Base-by-base conservation (phyloP, 495 filamentous ascomycete genomes). In the Penicillium paxilli region DNA sequence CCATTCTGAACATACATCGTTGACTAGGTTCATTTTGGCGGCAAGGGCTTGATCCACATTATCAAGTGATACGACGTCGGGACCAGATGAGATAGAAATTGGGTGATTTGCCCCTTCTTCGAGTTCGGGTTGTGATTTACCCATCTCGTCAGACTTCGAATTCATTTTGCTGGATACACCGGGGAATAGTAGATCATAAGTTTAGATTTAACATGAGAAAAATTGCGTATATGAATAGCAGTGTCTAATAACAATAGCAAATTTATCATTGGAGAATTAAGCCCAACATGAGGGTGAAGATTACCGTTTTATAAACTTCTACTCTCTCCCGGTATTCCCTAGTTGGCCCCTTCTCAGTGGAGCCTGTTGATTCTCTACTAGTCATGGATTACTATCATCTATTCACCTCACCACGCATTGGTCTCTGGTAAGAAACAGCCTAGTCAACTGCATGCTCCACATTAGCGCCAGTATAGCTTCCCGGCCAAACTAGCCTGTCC, bases 11-110 rank as follows among this genome's bases (percentile, higher is more conserved):
- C 58, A 8, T 32, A 61, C 58, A 38, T 57, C 50, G 23, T 61
- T 61, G 10, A 61, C 58, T 26, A 61, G 47, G n/a, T 54, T 25
- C 58, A 61, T 61, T 40, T 61, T 61, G 1, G 58, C 51, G 9
- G 42, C 32, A 11, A 61, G 33, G 3, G 54, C 58, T 12, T 50
- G 46, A 22, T 61, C 58, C 30, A 61, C 50, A 4, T 33, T 37
- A 5, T 38, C 58, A n/a, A 61, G 49, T 0, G 45, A 47, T 4
- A 61, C 21, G 4, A 61, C 24, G 23, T 61, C 54, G 7, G 28
- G 35, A 3, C 48, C 51, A 47, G 28, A 23, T 33, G 32, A 12
- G 17, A 23, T 16, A 33, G 51, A 26, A 16, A 32, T 44, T 11
- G 44, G 41, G 26, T 54, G 44, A 7, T 28, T 25, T 16, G n/a